A percentile compares a stretch with the other conserved stretches of the same genome.
Conservation (phyloP, 2,329 filamentous ascomycete species). For the Cladorrhinum sp. region DNA sequence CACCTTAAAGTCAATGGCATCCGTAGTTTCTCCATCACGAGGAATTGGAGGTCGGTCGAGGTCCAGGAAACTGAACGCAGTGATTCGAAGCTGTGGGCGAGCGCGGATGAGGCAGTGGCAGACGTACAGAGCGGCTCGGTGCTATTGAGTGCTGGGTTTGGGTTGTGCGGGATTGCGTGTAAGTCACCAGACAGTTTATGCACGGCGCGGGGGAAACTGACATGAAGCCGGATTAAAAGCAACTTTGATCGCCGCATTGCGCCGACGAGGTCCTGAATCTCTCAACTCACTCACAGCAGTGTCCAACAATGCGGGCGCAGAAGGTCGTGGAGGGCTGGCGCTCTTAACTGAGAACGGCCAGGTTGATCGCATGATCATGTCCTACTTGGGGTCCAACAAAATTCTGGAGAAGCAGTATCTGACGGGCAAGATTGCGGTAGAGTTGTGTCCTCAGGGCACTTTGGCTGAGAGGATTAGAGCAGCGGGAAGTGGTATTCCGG, state of each 20-base stretch:
- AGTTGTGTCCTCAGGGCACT: constrained; percentile 74
- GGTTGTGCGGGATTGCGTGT: constrained; percentile 75
- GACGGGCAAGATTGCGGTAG: constrained; percentile 69
- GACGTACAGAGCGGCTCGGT: constrained; percentile 69
- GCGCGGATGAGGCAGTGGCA: constrained; percentile 65
- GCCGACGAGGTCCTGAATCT: constrained; percentile 55
- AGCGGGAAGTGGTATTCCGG: constrained; percentile 72
- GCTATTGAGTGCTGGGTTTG: constrained; percentile 75
- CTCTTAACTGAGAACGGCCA: constrained; percentile 67
- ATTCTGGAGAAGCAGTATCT: constrained; percentile 71
- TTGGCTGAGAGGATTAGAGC: constrained; percentile 70
- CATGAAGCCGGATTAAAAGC: constrained; percentile 4
- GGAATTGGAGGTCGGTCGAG: constrained; percentile 16
- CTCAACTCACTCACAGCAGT: constrained; percentile 71
- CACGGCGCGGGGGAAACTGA: neutral
- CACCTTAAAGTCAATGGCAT: neutral
- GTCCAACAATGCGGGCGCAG: constrained; percentile 75
- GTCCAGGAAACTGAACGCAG: constrained; percentile 27
- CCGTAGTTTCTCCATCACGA: constrained; percentile 21
- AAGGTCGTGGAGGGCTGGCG: constrained; percentile 65
- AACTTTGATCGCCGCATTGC: constrained; percentile 68
- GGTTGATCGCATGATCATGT: constrained; percentile 68
- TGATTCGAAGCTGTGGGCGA: constrained; percentile 48
- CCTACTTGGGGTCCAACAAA: constrained; percentile 77
- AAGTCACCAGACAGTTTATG: constrained; percentile 29